Evolutionary conservation across 177 flowering plant species (phyloP).

Genomic region (Tripterygium wilfordii): DNA sequence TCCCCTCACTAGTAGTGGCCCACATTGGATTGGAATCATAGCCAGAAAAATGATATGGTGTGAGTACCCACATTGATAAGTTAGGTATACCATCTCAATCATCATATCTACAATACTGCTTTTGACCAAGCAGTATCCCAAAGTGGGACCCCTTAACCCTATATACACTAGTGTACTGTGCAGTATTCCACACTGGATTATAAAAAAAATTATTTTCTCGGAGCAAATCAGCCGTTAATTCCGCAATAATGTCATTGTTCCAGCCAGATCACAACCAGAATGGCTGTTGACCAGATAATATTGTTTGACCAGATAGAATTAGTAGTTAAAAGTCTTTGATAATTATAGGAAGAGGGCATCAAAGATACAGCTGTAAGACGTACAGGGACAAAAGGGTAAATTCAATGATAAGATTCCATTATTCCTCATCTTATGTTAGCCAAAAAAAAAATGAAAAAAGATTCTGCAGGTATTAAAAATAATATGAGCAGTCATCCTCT

Average conservation of each 20-base stretch:
- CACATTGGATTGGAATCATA: not conserved
- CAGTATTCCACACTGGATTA: slow-evolving; percentile 5
- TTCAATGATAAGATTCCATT: slow-evolving; percentile 52
- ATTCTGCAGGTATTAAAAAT: slow-evolving; percentile 6
- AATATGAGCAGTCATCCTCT: not conserved
- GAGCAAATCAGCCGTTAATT: slow-evolving; percentile 20
- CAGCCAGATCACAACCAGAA: slow-evolving; percentile 40
- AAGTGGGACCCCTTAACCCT: not conserved
- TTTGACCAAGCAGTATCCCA: not conserved
- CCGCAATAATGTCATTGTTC: slow-evolving; percentile 18
- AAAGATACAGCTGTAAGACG: slow-evolving; percentile 54
- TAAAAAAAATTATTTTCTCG: not conserved
- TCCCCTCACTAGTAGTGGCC: no score
- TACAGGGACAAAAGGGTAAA: slow-evolving; percentile 55
- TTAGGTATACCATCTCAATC: slow-evolving; percentile 29
- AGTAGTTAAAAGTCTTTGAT: not conserved
- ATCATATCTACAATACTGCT: slow-evolving; percentile 6
- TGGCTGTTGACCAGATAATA: slow-evolving; percentile 18
- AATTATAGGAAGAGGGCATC: no score
- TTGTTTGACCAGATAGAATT: slow-evolving; percentile 25
- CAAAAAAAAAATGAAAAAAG: slow-evolving; percentile 18
- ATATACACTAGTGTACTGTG: no score
- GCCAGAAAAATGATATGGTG: slow-evolving; percentile 16
- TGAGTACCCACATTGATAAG: slow-evolving; percentile 28
- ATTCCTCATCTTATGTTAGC: slow-evolving; percentile 25